Base-by-base conservation (phyloP, 164 flowering plant species). In the Vitis rotundifolia region DNA sequence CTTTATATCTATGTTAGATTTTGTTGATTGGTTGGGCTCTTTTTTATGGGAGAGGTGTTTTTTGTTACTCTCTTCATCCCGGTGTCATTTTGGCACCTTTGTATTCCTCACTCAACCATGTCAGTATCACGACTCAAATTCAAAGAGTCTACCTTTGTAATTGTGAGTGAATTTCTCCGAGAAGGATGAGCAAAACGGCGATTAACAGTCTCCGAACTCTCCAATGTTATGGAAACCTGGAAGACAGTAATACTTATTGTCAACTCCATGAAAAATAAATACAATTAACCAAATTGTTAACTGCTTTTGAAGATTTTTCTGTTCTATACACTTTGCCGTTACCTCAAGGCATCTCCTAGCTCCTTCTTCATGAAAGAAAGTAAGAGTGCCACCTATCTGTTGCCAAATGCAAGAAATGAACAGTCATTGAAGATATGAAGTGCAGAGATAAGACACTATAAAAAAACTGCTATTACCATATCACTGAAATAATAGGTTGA, bases 341-440 rank as follows among this genome's bases (percentile, higher is more conserved):
- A 95, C 99, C 98, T 95, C 99, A 73, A 95, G 93, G 88, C 98
- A 93, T 80, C 93, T 88, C 83, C 93, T 86, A 60, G 89, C 70
- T 71, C 93, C 93, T 76, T 86, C 93, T 81, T 88, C 97, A 71
- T 91, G 98, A 71, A 91, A 89, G 82, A 95, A 93, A 52, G 94
- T 91, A 70, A 95, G 93, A 74, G 99, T 91, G 54, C 99, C 99
- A 83, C 99, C 99, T 58, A 95, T 93, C 99, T 92, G 87, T 73
- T 16, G 59, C 19, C 67, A 69, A 65, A 63, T 66, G 44, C 44
- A 37, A 37, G 44, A 37, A 37, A 37, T 37, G 44, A 2, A 37
- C 44, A 63, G 69, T 66, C 15, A 74, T 37, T 31, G 18, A 11
- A 52, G 12, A 56, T 37, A 51, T n/a, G 62, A 26, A 49, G 72